Evolutionary conservation across 2,329 filamentous ascomycete genomes (phyloP), one percentile per base, ranked within the genome.

Genomic region (Xylaria sp.): DNA sequence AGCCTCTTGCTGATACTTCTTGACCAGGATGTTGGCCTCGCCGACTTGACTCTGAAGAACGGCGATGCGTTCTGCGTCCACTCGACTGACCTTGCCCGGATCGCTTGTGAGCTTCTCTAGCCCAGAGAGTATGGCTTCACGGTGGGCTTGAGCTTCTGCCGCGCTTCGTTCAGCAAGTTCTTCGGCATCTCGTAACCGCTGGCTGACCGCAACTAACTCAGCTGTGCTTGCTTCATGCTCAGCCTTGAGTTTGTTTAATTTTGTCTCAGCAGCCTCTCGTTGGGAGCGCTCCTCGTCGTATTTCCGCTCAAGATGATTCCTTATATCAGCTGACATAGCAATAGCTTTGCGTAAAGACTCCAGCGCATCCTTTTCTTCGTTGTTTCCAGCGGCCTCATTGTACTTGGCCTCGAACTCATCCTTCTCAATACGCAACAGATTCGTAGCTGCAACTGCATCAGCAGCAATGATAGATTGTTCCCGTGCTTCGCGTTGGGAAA

Each of bases 111-210:
- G 88, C 79, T 91, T 94, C 74, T 94, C 92, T 12, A 99, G 86
- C 4, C 96, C 95, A 58, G 90, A 87, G 55, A 98, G 83, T 41
- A 99, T 90, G 25, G 92, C 94, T 74, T 92, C 86, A 28, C 93
- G 92, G 78, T 98, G 95, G 18, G 92, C 92, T 66, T 91, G 88
- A 6, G 96, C 95, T 82, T 99, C 97, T 73, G 90, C 89, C 5
- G 94, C 93, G 79, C 97, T 91, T 74, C 91, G 94, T 76, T 97
- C 92, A 1, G 93, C 92, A 54, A 98, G 82, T 76, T 97, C 94
- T 81, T 99, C 94, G 0, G 93, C 90, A 79, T 98, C 94, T 49
- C 88, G 90, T 58, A 99, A 82, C 60, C 92, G 90, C 74, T 94
- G 90, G 1, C 88, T 91, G 0, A 90, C 86, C 23, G 87, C 87